Evolutionary conservation across 306 rosid genomes (phyloP), one percentile per base, ranked within the genome.

Genomic region (Lithocarpus polystachyus): DNA sequence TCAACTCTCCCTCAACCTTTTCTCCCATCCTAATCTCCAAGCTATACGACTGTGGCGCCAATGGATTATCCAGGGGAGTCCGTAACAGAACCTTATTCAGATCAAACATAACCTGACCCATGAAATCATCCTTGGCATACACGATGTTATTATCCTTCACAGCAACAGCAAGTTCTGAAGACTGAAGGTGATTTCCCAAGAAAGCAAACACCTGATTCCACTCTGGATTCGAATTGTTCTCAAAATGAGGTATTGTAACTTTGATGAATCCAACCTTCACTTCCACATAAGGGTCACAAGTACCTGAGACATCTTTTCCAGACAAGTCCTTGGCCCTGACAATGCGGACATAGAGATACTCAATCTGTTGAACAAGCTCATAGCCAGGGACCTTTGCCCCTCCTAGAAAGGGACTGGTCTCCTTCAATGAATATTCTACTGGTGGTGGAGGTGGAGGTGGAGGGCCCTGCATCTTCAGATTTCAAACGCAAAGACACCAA

Each of bases 21-120:
- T 40, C 45, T 0, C 72, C 60, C 11, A 0, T 20, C 0, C n/a
- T n/a, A 35, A 60, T 23, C 4, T 59, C 71, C 1, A 75, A 14
- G n/a, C 57, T 57, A 56, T 75, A 79, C 88, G 85, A 82, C 15
- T 52, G 79, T 2, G 88, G 83, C 17, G 81, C 87, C 72, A 82
- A 40, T 11, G 79, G 79, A 12, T 33, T 37, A 60, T 75, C 79
- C 0, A 24, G 79, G 4, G 79, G 71, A 37, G 60, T 40, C 35
- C 71, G 28, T 4, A 0, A 60, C 0, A 71, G 71, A 22, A 60
- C 35, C 14, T 2, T 24, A 24, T 62, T 35, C 19, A 75, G 9
- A 0, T 48, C 31, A 48, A 75, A 72, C 1, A 0, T 3, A 52
- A 72, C 48, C 72, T 5, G 72, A 67, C 51, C 72, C 20, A 17